phyloP scores from a whole-genome alignment of 768 basidiomycete species.

The Russula sp. region DNA sequence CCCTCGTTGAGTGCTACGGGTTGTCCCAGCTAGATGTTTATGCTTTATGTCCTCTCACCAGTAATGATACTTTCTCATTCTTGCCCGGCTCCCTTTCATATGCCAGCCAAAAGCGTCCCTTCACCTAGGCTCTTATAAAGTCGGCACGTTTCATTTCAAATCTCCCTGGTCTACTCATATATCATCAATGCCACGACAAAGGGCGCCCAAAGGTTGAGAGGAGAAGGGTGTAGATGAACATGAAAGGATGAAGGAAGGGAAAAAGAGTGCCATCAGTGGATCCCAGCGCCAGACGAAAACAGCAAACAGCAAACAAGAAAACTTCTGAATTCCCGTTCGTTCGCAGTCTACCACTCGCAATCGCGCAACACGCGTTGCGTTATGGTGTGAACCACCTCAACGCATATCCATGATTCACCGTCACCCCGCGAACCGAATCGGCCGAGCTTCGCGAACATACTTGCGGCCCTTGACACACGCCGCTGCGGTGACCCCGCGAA shows the following conservation, averaged over 20 bases:
- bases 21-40: neutral
- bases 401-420: slow-evolving; percentile 30
- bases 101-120: too few relatives aligned
- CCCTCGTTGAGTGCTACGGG: slow-evolving; percentile 16
- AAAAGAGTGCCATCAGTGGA: slow-evolving; percentile 9
- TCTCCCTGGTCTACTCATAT: slow-evolving; percentile 6
- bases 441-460: slow-evolving; percentile 24
- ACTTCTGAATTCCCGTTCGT: neutral
- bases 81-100: neutral
- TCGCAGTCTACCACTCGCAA: slow-evolving; percentile 10
- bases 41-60: neutral
- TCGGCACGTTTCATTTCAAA: slow-evolving; percentile 5
- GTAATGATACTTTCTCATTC: slow-evolving; percentile 1
- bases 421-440: slow-evolving; percentile 20
- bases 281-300: slow-evolving; percentile 5
- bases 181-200: slow-evolving; percentile 4
- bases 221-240: neutral
- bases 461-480: slow-evolving; percentile 25
- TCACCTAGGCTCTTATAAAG: neutral
- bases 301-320: neutral
- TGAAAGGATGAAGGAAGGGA: neutral
- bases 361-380: slow-evolving; percentile 26
- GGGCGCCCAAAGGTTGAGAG: neutral
- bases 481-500: slow-evolving; percentile 18
- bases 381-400: slow-evolving; percentile 30